These are phyloP conservation scores for Acacia crassicarpa DNA, from an alignment of 306 rosid genomes.

Conservation along the genomic window DNA sequence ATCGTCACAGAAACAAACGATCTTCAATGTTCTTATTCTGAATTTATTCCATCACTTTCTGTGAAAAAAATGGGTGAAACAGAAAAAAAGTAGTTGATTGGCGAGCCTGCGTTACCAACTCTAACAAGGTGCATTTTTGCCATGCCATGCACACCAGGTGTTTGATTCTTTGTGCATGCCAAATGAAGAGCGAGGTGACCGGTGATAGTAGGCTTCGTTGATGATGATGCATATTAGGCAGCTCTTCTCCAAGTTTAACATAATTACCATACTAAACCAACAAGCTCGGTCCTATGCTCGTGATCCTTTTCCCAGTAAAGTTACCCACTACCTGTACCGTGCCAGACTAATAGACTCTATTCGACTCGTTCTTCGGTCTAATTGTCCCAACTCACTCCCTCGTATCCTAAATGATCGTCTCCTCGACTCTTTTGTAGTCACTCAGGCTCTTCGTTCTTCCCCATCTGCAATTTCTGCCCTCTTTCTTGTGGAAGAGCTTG, in stretches of 20 bases:
- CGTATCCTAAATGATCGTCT: slow-evolving; percentile 46
- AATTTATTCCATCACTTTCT: too few relatives aligned
- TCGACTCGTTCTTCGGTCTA: slow-evolving; percentile 64
- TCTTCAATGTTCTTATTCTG: too few relatives aligned
- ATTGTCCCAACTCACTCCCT: slow-evolving; percentile 44
- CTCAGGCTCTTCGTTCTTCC: slow-evolving; percentile 72
- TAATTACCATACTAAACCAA: slow-evolving; percentile 33
- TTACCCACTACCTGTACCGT: slow-evolving; percentile 72
- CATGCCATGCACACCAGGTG: slow-evolving; percentile 38
- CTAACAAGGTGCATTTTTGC: too few relatives aligned
- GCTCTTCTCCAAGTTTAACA: slow-evolving; percentile 25
- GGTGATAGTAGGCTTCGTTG: background rate
- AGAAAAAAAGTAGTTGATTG: too few relatives aligned
- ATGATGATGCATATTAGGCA: slow-evolving; percentile 36
- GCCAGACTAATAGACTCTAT: slow-evolving; percentile 76
- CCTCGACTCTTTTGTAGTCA: slow-evolving; percentile 64
- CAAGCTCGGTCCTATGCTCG: slow-evolving; percentile 52
- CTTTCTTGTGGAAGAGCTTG: slow-evolving; percentile 40
- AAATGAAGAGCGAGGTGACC: background rate
- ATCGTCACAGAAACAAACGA: too few relatives aligned
- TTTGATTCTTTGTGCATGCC: slow-evolving; percentile 41
- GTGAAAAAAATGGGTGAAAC: too few relatives aligned
- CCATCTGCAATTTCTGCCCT: slow-evolving; percentile 77
- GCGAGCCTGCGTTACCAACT: too few relatives aligned
- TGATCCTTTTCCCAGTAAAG: slow-evolving; percentile 65